Percentiles rank a stretch among this genome's conserved stretches.
phyloP scores from a whole-genome alignment of 2,329 filamentous ascomycete species.

The Alternaria sp. region DNA sequence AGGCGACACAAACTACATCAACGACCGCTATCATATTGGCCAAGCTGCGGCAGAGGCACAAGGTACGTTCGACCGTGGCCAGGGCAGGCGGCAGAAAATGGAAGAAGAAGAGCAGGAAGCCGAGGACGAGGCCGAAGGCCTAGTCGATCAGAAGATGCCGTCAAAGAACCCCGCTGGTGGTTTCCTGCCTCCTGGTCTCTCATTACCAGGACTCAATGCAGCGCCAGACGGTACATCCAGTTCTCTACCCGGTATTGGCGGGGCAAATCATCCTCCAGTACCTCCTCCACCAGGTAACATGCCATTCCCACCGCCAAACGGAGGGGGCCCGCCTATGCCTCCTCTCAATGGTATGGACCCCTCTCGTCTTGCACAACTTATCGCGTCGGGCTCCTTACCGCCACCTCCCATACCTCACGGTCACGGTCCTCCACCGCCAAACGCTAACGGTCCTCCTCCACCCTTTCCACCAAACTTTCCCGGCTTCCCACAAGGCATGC shows the following conservation, averaged over 20 bases:
- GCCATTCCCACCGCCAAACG: conserved; percentile 31
- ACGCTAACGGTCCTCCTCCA: conserved; percentile 28
- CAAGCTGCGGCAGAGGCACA: conserved; percentile 92
- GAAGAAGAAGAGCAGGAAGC: conserved; percentile 94
- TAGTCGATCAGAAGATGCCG: conserved; percentile 89
- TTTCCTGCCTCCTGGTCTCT: conserved; percentile 69
- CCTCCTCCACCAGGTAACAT: conserved; percentile 41
- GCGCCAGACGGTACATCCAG: conserved; percentile 56
- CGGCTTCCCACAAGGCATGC: conserved; percentile 34
- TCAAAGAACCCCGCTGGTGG: conserved; percentile 62
- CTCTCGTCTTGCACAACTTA: conserved; percentile 45
- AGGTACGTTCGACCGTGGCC: conserved; percentile 90
- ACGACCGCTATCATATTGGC: conserved; percentile 94
- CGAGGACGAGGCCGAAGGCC: conserved; percentile 90
- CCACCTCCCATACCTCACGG: conserved; percentile 45
- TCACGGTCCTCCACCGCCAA: conserved; percentile 32
- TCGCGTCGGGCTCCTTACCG: conserved; percentile 48
- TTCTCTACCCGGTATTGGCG: conserved; percentile 59
- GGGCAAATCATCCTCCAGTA: conserved; percentile 41
- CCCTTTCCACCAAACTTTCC: conserved; percentile 41
- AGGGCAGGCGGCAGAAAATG: conserved; percentile 78
- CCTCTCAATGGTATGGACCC: conserved; percentile 42
- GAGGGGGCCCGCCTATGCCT: conserved; percentile 23
- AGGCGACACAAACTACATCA: conserved; percentile 83
- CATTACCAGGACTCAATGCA: conserved; percentile 44